Base-by-base conservation (phyloP, 1,139 yeast species). In the Lodderomyces elongisporus region DNA sequence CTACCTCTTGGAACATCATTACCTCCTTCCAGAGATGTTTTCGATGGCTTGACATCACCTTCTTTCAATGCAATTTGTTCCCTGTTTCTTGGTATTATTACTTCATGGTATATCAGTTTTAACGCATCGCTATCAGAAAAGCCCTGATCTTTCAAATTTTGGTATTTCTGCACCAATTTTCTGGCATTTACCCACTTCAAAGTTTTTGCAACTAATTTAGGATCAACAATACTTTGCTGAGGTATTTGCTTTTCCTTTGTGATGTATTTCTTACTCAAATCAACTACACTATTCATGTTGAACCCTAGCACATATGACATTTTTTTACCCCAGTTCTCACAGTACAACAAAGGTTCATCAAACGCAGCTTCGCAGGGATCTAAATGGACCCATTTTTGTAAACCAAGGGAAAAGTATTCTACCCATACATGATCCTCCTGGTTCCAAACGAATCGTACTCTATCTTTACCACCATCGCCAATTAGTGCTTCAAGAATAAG, bases 391-490 rank as follows among this genome's bases (percentile, higher is more conserved):
- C 97, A 89, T 37, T 88, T 60, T 31, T 67, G 54, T 42, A 74
- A 65, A 14, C 60, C 51, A 1, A 51, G 56, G 2, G 95, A 84
- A 52, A 77, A 89, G 45, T 83, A 81, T 52, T 89, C 98, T 48
- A 94, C 82, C 98, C 97, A 89, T 0, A 85, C 96, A 53, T 89
- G 98, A 51, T 89, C 97, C 52, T 89, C 98, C 4, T 74, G 65
- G 53, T 88, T 88, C 94, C 94, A 85, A 2, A 88, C 66, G 51
- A 82, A 88, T 36, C 98, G 59, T 1, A 71, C 66, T 25, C 74
- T 63, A 5, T 78, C 59, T 1, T 83, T 87, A 5, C 53, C 41
- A 5, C 53, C 41, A 9, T 36, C 40, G 5, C 46, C 47, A 30
- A 67, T 40, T 25, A 88, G 58, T 0, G 95, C 78, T 27, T 78